Conservation (phyloP, 179 eudicot species). For the Vitellaria paradoxa region DNA sequence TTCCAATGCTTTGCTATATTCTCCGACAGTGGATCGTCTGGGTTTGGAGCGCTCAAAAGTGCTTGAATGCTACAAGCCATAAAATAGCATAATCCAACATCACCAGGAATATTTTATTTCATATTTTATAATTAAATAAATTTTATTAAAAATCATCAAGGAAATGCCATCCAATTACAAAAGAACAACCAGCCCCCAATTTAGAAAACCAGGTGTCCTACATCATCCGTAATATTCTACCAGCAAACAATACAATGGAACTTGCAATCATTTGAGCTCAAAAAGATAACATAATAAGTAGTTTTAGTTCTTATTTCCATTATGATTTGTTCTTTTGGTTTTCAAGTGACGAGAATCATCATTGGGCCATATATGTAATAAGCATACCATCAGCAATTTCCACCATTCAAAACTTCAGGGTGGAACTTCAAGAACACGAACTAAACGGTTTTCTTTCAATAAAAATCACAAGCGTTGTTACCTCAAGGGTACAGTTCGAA, state of each 20-base stretch:
- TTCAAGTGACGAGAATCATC: background rate
- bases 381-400: background rate
- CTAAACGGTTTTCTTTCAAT: background rate
- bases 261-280: background rate
- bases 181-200: no score
- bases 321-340: background rate
- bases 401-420: background rate
- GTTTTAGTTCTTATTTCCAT: background rate
- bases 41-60: slow-evolving; percentile 93
- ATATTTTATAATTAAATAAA: no score
- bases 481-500: slow-evolving; percentile 92
- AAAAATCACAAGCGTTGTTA: slow-evolving; percentile 13
- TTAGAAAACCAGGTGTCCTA: no score
- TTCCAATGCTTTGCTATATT: slow-evolving; percentile 99
- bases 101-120: background rate
- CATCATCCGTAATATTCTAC: no score
- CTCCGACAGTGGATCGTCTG: slow-evolving; percentile 96
- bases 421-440: background rate
- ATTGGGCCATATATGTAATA: background rate
- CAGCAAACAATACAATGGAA: background rate
- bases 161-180: no score
- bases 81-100: slow-evolving; percentile 5
- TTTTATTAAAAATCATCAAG: no score
- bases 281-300: background rate
- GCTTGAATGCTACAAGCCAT: slow-evolving; percentile 75